Evolutionary conservation across 371 early-diverging fungal species (phyloP).

Genomic region (Nosema bombycis): DNA sequence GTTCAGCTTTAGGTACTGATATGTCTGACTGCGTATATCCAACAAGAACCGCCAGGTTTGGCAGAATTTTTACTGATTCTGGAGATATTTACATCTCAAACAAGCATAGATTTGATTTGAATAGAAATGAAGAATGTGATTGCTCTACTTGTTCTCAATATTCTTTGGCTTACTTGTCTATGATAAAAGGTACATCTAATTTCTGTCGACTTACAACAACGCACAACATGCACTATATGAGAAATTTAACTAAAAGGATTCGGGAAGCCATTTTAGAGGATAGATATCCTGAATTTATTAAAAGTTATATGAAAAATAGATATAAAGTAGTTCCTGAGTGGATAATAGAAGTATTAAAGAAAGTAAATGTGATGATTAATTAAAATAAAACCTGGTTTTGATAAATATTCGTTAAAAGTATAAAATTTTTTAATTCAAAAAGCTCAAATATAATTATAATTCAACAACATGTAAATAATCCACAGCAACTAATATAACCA

Average conservation of each 20-base stretch:
- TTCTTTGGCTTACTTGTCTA: slow-evolving; percentile 72
- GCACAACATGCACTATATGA: slow-evolving; percentile 82
- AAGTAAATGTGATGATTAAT: slow-evolving; percentile 17
- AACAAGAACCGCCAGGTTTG: slow-evolving; percentile 86
- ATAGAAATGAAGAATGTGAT: slow-evolving; percentile 75
- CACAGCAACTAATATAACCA: background rate
- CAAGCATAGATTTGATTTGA: slow-evolving; percentile 69
- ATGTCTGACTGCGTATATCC: slow-evolving; percentile 95
- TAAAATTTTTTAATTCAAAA: background rate
- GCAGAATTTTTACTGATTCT: slow-evolving; percentile 74
- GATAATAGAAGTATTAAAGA: slow-evolving; percentile 65
- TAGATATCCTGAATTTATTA: slow-evolving; percentile 73
- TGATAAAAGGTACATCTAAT: slow-evolving; percentile 73
- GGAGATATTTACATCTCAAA: slow-evolving; percentile 70
- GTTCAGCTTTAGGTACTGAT: slow-evolving; percentile 82
- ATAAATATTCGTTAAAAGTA: background rate
- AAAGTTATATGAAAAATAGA: slow-evolving; percentile 70
- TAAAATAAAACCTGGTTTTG: background rate
- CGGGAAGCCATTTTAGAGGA: slow-evolving; percentile 72
- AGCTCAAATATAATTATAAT: background rate
- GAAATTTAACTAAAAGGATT: slow-evolving; percentile 75
- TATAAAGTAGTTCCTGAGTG: slow-evolving; percentile 74
- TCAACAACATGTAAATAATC: slow-evolving; percentile 17
- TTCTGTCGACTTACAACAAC: slow-evolving; percentile 78
- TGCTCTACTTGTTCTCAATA: slow-evolving; percentile 77